Base-by-base conservation (phyloP, 2,329 filamentous ascomycete species). In the Aspergillus ochraceus region DNA sequence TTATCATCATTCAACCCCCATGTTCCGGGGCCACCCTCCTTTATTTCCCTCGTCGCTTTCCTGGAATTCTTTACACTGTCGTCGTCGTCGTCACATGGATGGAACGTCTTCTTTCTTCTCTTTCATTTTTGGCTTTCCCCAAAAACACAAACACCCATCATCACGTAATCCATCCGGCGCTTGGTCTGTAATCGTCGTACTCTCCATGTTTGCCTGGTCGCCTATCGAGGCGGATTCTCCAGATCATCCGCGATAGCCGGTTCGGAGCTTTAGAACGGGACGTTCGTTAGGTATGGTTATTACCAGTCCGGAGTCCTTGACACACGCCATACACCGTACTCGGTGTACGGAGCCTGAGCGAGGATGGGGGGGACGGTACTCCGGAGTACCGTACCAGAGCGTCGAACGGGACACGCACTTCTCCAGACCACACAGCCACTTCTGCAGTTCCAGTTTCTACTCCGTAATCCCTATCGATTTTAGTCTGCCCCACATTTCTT, bases 181-280 rank as follows among this genome's bases (percentile, higher is more conserved):
- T 53, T 58, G 56, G 29, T 36, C n/a, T 49, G 45, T 32, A 45
- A 17, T 32, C 9, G 11, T 14, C 32, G 32, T 17, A 58, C 19
- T 46, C 42, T 22, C 45, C 45, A 47, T 47, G 22, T 47, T 24
- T 57, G 49, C 60, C 56, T 56, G 32, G 32, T 36, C 17, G 36
- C 36, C 36, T 42, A 42, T 42, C 32, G 17, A n/a, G 56, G 52
- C 29, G 30, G 42, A 56, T 60, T 64, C 60, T 60, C 60, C 53
- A 60, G 57, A 60, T 63, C 65, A 64, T 64, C 66, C 66, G 66
- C 66, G 66, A 67, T 68, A 67, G 65, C 66, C 66, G 66, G 66
- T 29, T 57, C 54, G 55, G 52, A 58, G 57, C 45, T 57, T 52
- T 47, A 14, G 32, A 54, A 59, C 53, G 45, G 52, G 39, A 57